These are phyloP conservation scores for Olyra latifolia DNA, from an alignment of 176 grass and related monocot species.

Conservation along the genomic window DNA sequence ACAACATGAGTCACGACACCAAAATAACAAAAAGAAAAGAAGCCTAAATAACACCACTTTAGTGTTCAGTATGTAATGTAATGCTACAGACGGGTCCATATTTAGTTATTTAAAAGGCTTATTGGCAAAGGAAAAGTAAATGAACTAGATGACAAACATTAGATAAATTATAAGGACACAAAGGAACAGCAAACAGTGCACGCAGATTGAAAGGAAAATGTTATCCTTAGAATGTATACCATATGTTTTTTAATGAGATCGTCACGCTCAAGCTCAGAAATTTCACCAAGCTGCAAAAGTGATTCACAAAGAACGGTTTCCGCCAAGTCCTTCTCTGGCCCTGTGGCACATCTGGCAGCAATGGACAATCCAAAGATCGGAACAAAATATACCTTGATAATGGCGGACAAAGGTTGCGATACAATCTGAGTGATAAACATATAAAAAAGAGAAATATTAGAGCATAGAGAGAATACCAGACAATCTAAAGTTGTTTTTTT, in stretches of 20 bases:
- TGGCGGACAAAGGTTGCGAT: conserved; percentile 53
- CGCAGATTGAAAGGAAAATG: conserved; percentile 21
- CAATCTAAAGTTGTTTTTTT: not conserved
- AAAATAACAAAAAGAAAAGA: conserved; percentile 20
- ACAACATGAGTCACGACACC: not conserved
- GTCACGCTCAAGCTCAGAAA: conserved; percentile 87
- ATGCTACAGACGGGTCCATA: not conserved
- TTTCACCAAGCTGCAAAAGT: conserved; percentile 73
- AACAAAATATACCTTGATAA: conserved; percentile 84
- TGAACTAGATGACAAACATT: not conserved
- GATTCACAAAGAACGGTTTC: conserved; percentile 74
- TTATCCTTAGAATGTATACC: conserved; percentile 44
- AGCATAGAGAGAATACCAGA: not conserved
- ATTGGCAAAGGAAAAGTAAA: not conserved
- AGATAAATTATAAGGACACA: conserved; percentile 18
- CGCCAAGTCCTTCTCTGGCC: conserved; percentile 67
- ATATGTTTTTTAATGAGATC: conserved; percentile 96
- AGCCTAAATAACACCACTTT: not conserved
- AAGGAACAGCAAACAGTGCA: conserved; percentile 11
- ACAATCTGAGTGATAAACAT: conserved; percentile 63
- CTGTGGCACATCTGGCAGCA: conserved; percentile 57
- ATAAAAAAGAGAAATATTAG: conserved; percentile 24
- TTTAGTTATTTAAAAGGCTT: not conserved
- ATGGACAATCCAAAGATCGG: conserved; percentile 86
- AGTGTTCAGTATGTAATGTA: not conserved